phyloP scores from a whole-genome alignment of 2,329 filamentous ascomycete genomes.

The Thielaviopsis punctulata region DNA sequence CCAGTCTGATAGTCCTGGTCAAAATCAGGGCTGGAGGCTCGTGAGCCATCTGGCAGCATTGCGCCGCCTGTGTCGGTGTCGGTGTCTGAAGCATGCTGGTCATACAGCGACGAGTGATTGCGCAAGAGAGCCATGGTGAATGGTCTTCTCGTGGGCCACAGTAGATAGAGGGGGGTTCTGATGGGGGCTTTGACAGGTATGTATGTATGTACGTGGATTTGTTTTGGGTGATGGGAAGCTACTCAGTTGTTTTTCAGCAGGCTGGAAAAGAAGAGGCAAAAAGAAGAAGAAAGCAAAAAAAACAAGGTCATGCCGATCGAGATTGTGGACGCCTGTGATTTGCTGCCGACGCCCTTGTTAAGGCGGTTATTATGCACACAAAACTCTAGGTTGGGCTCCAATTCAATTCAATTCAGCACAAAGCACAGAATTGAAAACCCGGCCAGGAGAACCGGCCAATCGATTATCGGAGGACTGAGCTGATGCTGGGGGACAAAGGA shows the following conservation, averaged over 20 bases:
- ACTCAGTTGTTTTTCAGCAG: no score
- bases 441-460: background rate
- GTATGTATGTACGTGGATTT: no score
- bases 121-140: background rate
- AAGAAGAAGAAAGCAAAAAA: no score
- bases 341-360: background rate
- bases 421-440: background rate
- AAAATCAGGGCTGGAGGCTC: conserved; percentile 6
- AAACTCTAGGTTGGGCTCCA: background rate
- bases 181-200: background rate
- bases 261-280: no score
- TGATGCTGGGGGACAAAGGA: background rate
- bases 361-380: background rate
- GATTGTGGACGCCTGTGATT: background rate
- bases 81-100: conserved; percentile 10
- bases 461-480: background rate
- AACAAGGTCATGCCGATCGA: background rate
- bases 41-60: conserved; percentile 5
- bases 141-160: background rate
- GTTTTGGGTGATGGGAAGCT: no score
- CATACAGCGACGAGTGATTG: conserved; percentile 9
- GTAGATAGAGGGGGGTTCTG: background rate
- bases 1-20: background rate
- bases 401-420: background rate
- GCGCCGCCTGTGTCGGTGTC: conserved; percentile 10